Percentiles rank a stretch among this genome's conserved stretches.
phyloP scores from a whole-genome alignment of 1,284 basidiomycete species.

The Porodaedalea pini region DNA sequence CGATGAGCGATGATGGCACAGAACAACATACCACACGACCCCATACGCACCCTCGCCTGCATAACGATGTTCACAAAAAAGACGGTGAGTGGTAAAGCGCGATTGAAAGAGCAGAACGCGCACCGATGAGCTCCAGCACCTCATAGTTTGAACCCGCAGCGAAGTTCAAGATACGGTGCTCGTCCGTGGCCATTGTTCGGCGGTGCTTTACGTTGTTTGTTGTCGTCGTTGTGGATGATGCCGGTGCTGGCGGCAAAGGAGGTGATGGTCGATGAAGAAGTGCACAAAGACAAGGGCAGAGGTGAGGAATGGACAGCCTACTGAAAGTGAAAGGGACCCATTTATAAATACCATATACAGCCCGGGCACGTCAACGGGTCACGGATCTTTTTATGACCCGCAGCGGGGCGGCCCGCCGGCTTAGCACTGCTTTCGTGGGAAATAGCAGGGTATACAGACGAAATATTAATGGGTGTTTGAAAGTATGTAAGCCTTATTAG shows the following conservation, averaged over 20 bases:
- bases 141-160: constrained; percentile 63
- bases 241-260: not conserved
- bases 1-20: not conserved
- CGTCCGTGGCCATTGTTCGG: constrained; percentile 37
- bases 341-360: too few relatives aligned
- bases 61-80: not conserved
- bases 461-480: too few relatives aligned
- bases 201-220: not conserved
- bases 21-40: constrained; percentile 53
- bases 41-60: constrained; percentile 76
- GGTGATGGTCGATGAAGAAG: not conserved
- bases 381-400: too few relatives aligned
- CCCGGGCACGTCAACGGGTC: too few relatives aligned
- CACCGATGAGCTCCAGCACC: constrained; percentile 70
- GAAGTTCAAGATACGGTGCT: constrained; percentile 48
- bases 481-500: too few relatives aligned
- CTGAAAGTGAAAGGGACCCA: too few relatives aligned
- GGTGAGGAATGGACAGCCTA: too few relatives aligned
- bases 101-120: constrained; percentile 8
- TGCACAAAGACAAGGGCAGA: not conserved
- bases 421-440: too few relatives aligned
- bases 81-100: not conserved
- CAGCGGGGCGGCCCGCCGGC: too few relatives aligned
- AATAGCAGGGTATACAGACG: too few relatives aligned
- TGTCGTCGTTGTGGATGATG: not conserved